These are phyloP conservation scores for Botrytis fragariae DNA, from an alignment of 2,329 filamentous ascomycete species.

Conservation along the genomic window DNA sequence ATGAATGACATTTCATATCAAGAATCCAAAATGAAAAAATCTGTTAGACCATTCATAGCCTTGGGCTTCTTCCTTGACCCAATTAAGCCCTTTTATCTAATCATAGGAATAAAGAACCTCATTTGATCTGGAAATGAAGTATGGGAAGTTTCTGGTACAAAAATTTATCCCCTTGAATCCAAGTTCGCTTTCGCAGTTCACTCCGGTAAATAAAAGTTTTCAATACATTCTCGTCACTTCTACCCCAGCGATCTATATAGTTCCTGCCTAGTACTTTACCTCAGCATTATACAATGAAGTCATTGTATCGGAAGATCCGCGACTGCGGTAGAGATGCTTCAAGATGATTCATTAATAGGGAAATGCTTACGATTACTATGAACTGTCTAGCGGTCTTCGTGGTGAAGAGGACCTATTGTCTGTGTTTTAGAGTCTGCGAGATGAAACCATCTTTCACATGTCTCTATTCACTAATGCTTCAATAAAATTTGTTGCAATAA, in stretches of 20 bases:
- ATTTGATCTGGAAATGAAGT: rapidly evolving
- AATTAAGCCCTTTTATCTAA: neutral
- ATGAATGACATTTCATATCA: neutral
- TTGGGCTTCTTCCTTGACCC: rapidly evolving
- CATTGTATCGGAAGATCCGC: neutral
- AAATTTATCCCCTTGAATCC: rapidly evolving
- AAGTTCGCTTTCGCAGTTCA: rapidly evolving
- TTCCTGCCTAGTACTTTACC: rapidly evolving
- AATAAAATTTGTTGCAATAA: rapidly evolving
- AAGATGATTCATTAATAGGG: rapidly evolving
- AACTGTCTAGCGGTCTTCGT: neutral
- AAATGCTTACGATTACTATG: neutral
- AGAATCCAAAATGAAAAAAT: neutral
- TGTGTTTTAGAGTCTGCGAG: neutral
- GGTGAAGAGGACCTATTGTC: rapidly evolving
- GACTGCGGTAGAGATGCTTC: neutral
- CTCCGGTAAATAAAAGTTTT: rapidly evolving
- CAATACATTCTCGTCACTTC: neutral
- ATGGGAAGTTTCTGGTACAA: neutral
- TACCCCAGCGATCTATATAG: rapidly evolving
- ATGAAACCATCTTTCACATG: neutral
- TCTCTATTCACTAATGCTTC: neutral
- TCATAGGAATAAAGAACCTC: neutral
- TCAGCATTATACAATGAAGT: neutral
- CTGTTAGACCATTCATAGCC: rapidly evolving